Conservation (phyloP, 2,329 filamentous ascomycete genomes). For the Cordyceps cicadae region DNA sequence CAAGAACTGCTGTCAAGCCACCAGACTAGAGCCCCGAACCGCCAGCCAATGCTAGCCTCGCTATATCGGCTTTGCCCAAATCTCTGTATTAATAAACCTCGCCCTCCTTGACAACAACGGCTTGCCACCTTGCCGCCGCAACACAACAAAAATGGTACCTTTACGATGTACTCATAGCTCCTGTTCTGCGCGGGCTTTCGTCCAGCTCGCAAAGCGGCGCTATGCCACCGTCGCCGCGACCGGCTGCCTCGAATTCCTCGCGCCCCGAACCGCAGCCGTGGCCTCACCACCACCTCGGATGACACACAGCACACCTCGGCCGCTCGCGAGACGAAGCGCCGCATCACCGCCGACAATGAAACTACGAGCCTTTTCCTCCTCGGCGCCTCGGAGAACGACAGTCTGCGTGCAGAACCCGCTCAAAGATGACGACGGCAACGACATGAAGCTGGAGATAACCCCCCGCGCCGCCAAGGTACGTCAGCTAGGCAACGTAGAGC, state of each 20-base stretch:
- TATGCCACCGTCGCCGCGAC: slow-evolving; percentile 20
- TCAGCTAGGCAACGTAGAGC: not conserved
- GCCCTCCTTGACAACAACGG: not conserved
- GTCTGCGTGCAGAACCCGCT: slow-evolving; percentile 60
- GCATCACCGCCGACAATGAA: not conserved
- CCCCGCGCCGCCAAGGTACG: slow-evolving; percentile 69
- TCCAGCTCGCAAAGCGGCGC: slow-evolving; percentile 32
- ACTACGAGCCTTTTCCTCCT: slow-evolving; percentile 29
- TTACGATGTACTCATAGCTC: slow-evolving; percentile 32
- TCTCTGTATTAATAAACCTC: slow-evolving; percentile 9
- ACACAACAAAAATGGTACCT: slow-evolving; percentile 22
- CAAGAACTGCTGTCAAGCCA: not conserved
- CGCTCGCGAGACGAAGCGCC: not conserved
- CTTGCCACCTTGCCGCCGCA: not conserved
- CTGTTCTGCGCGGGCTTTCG: slow-evolving; percentile 31
- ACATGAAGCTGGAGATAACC: slow-evolving; percentile 76
- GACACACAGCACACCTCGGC: slow-evolving; percentile 7
- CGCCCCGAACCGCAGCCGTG: slow-evolving; percentile 22
- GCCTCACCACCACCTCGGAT: slow-evolving; percentile 14
- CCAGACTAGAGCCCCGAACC: not conserved
- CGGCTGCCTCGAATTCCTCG: slow-evolving; percentile 31
- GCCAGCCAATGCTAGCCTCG: slow-evolving; percentile 15
- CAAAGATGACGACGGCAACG: slow-evolving; percentile 73
- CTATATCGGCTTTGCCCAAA: slow-evolving; percentile 9
- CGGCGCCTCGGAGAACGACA: slow-evolving; percentile 32